These are phyloP conservation scores for Solanum gracilifrons DNA, from an alignment of 257 asterid species.

Conservation along the genomic window DNA sequence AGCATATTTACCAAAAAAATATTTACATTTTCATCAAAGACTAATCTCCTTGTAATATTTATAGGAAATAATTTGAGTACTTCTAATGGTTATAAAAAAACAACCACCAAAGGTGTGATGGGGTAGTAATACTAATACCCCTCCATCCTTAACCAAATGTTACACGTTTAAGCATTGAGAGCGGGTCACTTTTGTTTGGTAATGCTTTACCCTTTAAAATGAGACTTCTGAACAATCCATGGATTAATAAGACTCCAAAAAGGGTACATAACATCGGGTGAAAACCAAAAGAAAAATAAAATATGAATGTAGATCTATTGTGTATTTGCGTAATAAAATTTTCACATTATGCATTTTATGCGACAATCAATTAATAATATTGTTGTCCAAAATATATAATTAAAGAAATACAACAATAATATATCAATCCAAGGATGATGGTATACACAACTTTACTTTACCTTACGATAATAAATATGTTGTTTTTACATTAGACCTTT, in stretches of 20 bases:
- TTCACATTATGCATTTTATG: background rate
- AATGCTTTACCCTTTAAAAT: background rate
- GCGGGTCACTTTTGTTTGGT: background rate
- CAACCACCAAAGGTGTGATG: background rate
- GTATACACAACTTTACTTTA: background rate
- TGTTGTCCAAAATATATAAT: background rate
- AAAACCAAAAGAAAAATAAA: background rate
- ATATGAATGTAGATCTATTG: background rate
- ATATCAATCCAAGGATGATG: background rate
- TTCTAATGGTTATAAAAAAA: background rate
- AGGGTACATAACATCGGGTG: background rate
- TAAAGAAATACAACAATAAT: background rate
- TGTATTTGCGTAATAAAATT: background rate
- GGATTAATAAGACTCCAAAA: background rate
- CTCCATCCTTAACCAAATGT: background rate
- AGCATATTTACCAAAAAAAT: background rate
- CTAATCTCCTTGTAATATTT: background rate
- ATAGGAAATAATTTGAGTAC: background rate
- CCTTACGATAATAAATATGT: background rate
- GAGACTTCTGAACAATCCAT: background rate
- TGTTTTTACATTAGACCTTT: background rate
- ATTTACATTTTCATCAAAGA: background rate
- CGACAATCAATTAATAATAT: background rate
- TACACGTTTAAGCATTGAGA: background rate
- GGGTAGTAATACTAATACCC: background rate